These are phyloP conservation scores for Pseudopyricularia cyperi DNA, from an alignment of 2,329 filamentous ascomycete species.

Conservation along the genomic window DNA sequence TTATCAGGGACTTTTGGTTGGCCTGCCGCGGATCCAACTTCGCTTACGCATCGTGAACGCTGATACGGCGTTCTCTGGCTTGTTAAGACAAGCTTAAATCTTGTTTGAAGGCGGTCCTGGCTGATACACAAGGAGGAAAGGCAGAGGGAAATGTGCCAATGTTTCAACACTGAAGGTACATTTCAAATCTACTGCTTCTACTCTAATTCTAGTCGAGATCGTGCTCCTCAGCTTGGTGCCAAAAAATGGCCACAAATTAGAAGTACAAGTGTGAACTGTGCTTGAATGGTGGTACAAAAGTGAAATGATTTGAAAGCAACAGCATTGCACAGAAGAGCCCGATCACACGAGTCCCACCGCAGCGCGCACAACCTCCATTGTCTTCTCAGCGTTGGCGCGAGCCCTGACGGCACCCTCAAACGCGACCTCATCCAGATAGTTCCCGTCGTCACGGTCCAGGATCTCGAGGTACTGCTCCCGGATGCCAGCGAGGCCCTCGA, in stretches of 20 bases:
- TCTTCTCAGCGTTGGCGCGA: slow-evolving; percentile 42
- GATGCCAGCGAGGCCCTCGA: slow-evolving; percentile 37
- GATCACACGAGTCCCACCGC: slow-evolving; percentile 33
- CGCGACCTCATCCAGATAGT: slow-evolving; percentile 37
- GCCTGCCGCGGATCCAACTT: slow-evolving; percentile 48
- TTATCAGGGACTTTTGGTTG: slow-evolving; percentile 64
- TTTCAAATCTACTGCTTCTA: neutral
- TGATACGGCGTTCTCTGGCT: neutral
- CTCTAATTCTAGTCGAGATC: neutral
- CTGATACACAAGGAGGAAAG: neutral
- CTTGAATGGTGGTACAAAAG: neutral
- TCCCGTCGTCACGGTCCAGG: slow-evolving; percentile 18
- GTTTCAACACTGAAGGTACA: neutral
- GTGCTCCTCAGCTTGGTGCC: neutral
- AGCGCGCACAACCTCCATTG: slow-evolving; percentile 38
- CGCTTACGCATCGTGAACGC: slow-evolving; percentile 40
- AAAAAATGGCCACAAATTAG: neutral
- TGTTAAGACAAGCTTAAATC: neutral
- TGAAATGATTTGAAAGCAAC: neutral
- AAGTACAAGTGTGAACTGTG: neutral
- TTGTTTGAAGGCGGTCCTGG: neutral
- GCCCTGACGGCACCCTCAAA: slow-evolving; percentile 47
- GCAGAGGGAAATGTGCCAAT: neutral
- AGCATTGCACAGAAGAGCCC: neutral
- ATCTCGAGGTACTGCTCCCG: slow-evolving; percentile 42